Conservation (phyloP, 2,329 filamentous ascomycete genomes). For the Beauveria pseudobassiana region DNA sequence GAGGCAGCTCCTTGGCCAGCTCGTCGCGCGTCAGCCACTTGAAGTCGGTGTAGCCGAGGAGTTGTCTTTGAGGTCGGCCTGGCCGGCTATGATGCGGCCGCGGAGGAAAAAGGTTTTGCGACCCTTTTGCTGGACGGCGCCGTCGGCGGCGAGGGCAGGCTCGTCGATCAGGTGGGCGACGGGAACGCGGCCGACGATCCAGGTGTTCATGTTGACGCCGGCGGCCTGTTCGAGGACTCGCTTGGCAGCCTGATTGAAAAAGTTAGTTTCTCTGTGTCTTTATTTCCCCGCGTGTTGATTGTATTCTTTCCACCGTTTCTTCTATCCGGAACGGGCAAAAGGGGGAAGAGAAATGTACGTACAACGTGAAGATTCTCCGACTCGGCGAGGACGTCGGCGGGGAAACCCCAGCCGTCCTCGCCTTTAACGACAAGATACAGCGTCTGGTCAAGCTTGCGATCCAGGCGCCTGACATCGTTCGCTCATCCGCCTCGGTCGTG, state of each 20-base stretch:
- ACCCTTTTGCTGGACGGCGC: constrained; percentile 42
- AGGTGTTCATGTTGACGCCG: constrained; percentile 96
- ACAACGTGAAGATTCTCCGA: constrained; percentile 80
- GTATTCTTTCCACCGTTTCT: neutral
- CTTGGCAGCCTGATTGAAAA: constrained; percentile 60
- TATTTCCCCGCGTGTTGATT: neutral
- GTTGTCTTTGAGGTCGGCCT: constrained; percentile 71
- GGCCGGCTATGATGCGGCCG: constrained; percentile 93
- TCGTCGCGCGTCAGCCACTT: constrained; percentile 91
- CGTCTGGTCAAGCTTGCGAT: constrained; percentile 71
- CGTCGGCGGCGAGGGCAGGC: constrained; percentile 38
- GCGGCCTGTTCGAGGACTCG: constrained; percentile 69
- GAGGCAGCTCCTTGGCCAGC: constrained; percentile 58
- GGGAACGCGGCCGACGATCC: constrained; percentile 87
- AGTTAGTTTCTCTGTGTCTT: neutral
- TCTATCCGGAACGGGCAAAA: too few relatives aligned
- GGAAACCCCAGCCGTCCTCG: constrained; percentile 75
- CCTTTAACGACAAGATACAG: constrained; percentile 81
- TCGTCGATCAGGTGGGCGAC: constrained; percentile 68
- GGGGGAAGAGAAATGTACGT: constrained; percentile 28
- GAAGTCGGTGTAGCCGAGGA: constrained; percentile 71
- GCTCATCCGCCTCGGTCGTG: constrained; percentile 69
- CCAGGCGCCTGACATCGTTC: constrained; percentile 68
- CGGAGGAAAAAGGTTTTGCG: constrained; percentile 95
- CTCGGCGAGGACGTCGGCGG: constrained; percentile 58